These are phyloP conservation scores for Phyllosticta citriasiana DNA, from an alignment of 2,329 filamentous ascomycete species.

Conservation along the genomic window DNA sequence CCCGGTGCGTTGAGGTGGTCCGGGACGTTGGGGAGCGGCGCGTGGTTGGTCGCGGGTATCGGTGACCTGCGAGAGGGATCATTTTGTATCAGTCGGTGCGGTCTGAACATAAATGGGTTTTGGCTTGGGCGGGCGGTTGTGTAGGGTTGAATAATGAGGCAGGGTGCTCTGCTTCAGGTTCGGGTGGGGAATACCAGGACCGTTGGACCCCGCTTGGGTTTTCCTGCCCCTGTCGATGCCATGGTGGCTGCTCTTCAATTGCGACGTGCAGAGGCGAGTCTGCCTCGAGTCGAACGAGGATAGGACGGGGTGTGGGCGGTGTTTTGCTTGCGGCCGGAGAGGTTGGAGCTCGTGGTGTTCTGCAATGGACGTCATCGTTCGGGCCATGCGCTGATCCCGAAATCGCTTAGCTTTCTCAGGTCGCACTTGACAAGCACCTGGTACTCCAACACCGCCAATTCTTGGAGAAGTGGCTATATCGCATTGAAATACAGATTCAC, in stretches of 20 bases:
- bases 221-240: slow-evolving; percentile 4
- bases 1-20: slow-evolving; percentile 29
- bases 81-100: not conserved
- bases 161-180: not conserved
- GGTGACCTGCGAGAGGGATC: slow-evolving; percentile 37
- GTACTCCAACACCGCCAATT: not conserved
- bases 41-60: slow-evolving; percentile 42
- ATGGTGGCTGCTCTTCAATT: not conserved
- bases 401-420: not conserved
- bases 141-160: slow-evolving; percentile 3
- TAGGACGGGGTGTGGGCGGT: not conserved
- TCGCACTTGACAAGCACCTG: not conserved
- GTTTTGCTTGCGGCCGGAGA: not conserved
- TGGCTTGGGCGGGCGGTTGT: not conserved
- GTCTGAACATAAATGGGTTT: not conserved
- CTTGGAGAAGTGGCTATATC: not conserved
- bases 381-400: not conserved
- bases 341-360: not conserved
- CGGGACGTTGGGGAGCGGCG: slow-evolving; percentile 25
- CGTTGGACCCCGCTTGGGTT: slow-evolving; percentile 47
- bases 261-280: not conserved
- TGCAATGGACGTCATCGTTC: not conserved
- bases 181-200: slow-evolving; percentile 42
- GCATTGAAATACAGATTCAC: not conserved
- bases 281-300: not conserved